Evolutionary conservation across 2,329 filamentous ascomycete genomes (phyloP).

Genomic region (Xylaria sp.): DNA sequence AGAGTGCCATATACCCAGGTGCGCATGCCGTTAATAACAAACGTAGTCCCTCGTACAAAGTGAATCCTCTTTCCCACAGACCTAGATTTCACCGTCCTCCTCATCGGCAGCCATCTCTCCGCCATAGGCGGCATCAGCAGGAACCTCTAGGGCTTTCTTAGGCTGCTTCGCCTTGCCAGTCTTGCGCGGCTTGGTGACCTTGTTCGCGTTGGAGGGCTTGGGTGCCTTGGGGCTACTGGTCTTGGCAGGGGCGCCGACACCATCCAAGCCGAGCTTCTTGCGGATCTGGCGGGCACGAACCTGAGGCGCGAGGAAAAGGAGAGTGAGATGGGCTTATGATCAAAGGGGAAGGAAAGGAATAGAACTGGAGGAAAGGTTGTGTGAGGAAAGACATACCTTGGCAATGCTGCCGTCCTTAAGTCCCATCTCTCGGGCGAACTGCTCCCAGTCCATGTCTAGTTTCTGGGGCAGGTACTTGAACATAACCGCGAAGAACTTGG

Average conservation of each 20-base stretch:
- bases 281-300: constrained; percentile 29
- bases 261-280: constrained; percentile 18
- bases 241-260: not conserved
- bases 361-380: not conserved
- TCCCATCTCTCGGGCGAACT: constrained; percentile 34
- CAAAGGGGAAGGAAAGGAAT: not conserved
- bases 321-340: not conserved
- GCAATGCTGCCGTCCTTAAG: constrained; percentile 37
- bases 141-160: not conserved
- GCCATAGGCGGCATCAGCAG: not conserved
- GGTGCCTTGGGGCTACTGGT: not conserved
- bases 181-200: constrained; percentile 24
- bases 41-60: not conserved
- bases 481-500: constrained; percentile 36
- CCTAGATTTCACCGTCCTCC: not conserved
- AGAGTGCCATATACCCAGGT: not conserved
- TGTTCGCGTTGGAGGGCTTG: constrained; percentile 20
- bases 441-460: constrained; percentile 37
- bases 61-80: not conserved
- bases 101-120: not conserved
- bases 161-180: not conserved
- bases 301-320: constrained; percentile 1
- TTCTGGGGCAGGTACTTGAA: constrained; percentile 40
- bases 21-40: not conserved
- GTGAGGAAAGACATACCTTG: constrained; percentile 36